These are phyloP conservation scores for Ustilago sp. DNA, from an alignment of 1,284 basidiomycete species.

Conservation along the genomic window DNA sequence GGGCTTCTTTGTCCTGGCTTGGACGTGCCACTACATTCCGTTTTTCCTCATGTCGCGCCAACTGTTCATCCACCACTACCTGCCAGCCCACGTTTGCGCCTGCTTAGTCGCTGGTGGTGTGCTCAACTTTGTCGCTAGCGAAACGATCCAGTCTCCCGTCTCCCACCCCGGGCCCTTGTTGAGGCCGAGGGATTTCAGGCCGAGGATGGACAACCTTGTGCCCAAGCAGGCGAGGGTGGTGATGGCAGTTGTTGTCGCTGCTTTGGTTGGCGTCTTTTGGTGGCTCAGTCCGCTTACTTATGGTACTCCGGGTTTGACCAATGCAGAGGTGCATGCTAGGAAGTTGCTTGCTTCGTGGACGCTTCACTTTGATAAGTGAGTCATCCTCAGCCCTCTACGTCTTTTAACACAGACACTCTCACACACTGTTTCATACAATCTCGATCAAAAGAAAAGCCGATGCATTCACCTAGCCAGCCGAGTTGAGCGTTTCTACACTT, in stretches of 20 bases:
- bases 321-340: conserved; percentile 42
- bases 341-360: conserved; percentile 59
- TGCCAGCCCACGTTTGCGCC: conserved; percentile 84
- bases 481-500: conserved; percentile 72
- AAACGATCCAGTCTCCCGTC: conserved; percentile 89
- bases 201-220: conserved; percentile 40
- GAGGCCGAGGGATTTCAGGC: conserved; percentile 16
- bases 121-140: conserved; percentile 80
- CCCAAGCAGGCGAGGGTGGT: conserved; percentile 29
- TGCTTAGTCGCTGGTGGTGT: conserved; percentile 90
- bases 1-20: conserved; percentile 93
- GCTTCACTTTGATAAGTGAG: conserved; percentile 57
- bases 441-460: conserved; percentile 10
- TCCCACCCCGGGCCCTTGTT: conserved; percentile 75
- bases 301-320: conserved; percentile 52
- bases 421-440: neutral
- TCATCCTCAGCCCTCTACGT: neutral
- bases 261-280: conserved; percentile 50
- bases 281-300: conserved; percentile 65
- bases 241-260: conserved; percentile 23
- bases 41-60: conserved; percentile 99
- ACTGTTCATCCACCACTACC: conserved; percentile 91
- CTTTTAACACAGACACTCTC: neutral
- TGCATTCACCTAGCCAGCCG: conserved; percentile 46
- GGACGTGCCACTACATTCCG: conserved; percentile 95